phyloP scores from a whole-genome alignment of 1,139 yeast genomes.

The Geotrichum histeridarum region DNA sequence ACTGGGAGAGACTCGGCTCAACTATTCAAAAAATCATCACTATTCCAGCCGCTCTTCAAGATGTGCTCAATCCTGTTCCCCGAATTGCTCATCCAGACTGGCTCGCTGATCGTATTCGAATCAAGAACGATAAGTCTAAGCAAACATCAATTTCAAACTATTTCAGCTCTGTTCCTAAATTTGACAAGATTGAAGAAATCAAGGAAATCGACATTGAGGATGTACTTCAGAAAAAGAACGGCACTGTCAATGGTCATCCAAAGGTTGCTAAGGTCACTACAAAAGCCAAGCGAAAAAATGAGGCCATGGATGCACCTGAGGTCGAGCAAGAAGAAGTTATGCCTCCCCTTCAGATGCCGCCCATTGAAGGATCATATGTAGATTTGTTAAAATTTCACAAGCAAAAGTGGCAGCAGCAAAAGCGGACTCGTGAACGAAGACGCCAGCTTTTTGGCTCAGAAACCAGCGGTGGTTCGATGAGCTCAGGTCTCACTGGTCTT shows the following conservation, averaged over 20 bases:
- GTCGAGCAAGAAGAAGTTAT: slow-evolving; percentile 23
- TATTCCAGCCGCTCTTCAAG: slow-evolving; percentile 95
- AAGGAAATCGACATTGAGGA: slow-evolving; percentile 70
- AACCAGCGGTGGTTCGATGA: slow-evolving; percentile 27
- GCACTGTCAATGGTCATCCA: slow-evolving; percentile 4
- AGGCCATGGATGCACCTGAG: slow-evolving; percentile 24
- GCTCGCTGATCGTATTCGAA: slow-evolving; percentile 62
- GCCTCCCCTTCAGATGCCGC: slow-evolving; percentile 43
- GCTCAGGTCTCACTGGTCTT: slow-evolving; percentile 56
- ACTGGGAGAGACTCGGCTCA: slow-evolving; percentile 84
- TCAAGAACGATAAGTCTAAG: slow-evolving; percentile 60
- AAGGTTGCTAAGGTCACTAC: slow-evolving; percentile 24
- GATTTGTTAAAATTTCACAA: slow-evolving; percentile 77
- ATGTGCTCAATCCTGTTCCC: slow-evolving; percentile 89
- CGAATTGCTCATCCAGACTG: slow-evolving; percentile 93
- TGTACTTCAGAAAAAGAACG: slow-evolving; percentile 40
- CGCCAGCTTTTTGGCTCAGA: slow-evolving; percentile 70
- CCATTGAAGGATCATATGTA: slow-evolving; percentile 66
- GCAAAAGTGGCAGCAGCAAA: slow-evolving; percentile 77
- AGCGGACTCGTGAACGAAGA: slow-evolving; percentile 64
- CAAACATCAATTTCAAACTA: slow-evolving; percentile 63
- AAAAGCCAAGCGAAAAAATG: slow-evolving; percentile 22
- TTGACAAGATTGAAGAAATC: slow-evolving; percentile 18
- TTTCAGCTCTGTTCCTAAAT: slow-evolving; percentile 41
- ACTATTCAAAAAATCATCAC: slow-evolving; percentile 93